phyloP scores from a whole-genome alignment of 225 moss, liverwort and hornwort species.

The Straminergon stramineum region DNA sequence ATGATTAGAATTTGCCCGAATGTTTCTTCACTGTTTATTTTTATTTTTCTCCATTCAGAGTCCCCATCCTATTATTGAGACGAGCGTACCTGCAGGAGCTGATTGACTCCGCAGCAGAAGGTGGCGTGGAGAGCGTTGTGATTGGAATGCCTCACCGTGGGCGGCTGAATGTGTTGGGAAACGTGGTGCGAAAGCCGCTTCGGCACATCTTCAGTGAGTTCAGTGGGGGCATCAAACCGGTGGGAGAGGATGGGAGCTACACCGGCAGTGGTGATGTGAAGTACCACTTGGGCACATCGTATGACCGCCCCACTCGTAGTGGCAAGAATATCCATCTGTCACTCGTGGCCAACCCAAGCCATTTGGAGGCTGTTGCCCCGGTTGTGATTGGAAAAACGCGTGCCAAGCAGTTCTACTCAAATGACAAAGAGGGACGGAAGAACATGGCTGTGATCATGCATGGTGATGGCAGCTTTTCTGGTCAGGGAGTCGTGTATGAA shows the following conservation, averaged over 20 bases:
- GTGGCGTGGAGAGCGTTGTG: slow-evolving; percentile 69
- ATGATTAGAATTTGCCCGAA: background rate
- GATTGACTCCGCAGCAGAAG: slow-evolving; percentile 74
- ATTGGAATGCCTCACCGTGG: slow-evolving; percentile 91
- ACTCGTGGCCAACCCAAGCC: slow-evolving; percentile 78
- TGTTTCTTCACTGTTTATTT: background rate
- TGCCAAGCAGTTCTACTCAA: slow-evolving; percentile 75
- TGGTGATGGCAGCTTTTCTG: slow-evolving; percentile 83
- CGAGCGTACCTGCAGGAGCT: slow-evolving; percentile 29
- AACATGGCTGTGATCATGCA: slow-evolving; percentile 68
- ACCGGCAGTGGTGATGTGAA: slow-evolving; percentile 85
- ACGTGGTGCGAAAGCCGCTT: slow-evolving; percentile 85
- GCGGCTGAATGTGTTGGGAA: slow-evolving; percentile 75
- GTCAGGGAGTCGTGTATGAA: slow-evolving; percentile 87
- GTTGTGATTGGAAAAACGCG: slow-evolving; percentile 82
- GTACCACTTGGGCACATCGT: slow-evolving; percentile 86
- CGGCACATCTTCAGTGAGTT: slow-evolving; percentile 89
- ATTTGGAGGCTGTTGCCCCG: slow-evolving; percentile 76
- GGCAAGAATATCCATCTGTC: slow-evolving; percentile 79
- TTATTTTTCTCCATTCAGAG: background rate
- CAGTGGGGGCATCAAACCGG: slow-evolving; percentile 71
- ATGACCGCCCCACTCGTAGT: slow-evolving; percentile 74
- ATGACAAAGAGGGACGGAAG: slow-evolving; percentile 64
- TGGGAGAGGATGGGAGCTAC: slow-evolving; percentile 59
- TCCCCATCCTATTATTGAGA: background rate